phyloP scores from a whole-genome alignment of 2,329 filamentous ascomycete genomes.

The Claviceps digitariae region DNA sequence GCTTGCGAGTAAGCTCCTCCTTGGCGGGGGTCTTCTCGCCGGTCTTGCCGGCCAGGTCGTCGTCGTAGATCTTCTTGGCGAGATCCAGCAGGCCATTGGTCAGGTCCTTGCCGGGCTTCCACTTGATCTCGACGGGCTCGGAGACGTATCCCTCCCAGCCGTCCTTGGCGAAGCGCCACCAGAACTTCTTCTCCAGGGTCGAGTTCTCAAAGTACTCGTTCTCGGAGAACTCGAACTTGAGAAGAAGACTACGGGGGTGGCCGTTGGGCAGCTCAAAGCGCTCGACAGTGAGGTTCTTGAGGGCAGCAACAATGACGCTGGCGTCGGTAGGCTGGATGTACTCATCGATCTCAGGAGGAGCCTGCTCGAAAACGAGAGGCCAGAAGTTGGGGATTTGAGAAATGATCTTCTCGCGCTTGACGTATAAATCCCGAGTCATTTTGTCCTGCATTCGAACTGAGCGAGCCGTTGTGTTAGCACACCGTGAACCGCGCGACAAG shows the following conservation, averaged over 20 bases:
- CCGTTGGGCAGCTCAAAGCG: constrained; percentile 68
- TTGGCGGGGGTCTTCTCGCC: constrained; percentile 31
- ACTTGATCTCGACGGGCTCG: constrained; percentile 76
- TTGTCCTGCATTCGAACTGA: constrained; percentile 60
- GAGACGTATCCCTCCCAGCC: constrained; percentile 68
- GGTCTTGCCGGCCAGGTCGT: constrained; percentile 32
- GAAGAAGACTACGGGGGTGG: constrained; percentile 66
- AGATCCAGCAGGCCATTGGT: constrained; percentile 68
- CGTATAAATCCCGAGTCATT: constrained; percentile 58
- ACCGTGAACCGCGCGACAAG: too few relatives aligned
- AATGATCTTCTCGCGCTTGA: constrained; percentile 58
- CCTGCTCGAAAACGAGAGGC: constrained; percentile 83
- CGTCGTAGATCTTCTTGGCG: constrained; percentile 54
- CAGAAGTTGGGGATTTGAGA: constrained; percentile 77
- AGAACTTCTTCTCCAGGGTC: constrained; percentile 82
- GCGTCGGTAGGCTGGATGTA: constrained; percentile 75
- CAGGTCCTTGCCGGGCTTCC: constrained; percentile 70
- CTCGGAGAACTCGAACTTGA: constrained; percentile 64
- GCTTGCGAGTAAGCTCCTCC: constrained; percentile 39
- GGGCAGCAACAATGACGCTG: constrained; percentile 52
- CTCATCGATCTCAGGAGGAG: constrained; percentile 73
- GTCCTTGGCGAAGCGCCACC: constrained; percentile 57
- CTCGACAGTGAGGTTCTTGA: constrained; percentile 57
- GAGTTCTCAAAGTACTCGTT: constrained; percentile 75
- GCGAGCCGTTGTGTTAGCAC: background rate